Percentiles rank a stretch among this genome's conserved stretches.
phyloP scores from a whole-genome alignment of 2,329 filamentous ascomycete species.

The Phyllosticta paracitricarpa region DNA sequence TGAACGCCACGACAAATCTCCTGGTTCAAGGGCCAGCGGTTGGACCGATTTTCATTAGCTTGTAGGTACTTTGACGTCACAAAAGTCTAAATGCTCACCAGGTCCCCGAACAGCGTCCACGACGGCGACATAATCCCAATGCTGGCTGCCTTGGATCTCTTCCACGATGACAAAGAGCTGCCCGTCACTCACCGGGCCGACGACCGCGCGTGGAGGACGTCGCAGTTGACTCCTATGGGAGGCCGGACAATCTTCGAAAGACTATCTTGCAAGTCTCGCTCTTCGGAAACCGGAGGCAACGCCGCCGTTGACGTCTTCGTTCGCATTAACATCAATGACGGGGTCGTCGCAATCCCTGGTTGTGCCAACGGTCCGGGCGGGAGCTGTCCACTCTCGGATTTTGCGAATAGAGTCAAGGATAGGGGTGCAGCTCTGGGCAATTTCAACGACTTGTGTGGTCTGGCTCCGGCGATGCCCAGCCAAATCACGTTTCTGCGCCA shows the following conservation, averaged over 20 bases:
- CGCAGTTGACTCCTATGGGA: constrained; percentile 48
- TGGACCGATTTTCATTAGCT: constrained; percentile 47
- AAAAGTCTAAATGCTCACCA: not conserved
- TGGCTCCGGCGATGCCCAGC: constrained; percentile 30
- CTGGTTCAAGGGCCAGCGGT: constrained; percentile 34
- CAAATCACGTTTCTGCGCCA: constrained; percentile 43
- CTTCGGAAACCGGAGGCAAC: constrained; percentile 3
- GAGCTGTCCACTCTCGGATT: constrained; percentile 39
- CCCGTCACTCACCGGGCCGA: constrained; percentile 36
- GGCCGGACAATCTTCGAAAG: constrained; percentile 46
- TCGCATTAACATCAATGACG: constrained; percentile 49
- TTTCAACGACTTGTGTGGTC: constrained; percentile 40
- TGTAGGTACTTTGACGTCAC: constrained; percentile 29
- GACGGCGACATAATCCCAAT: constrained; percentile 50
- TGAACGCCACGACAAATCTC: constrained; percentile 46
- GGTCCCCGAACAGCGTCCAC: constrained; percentile 33
- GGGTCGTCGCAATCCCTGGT: constrained; percentile 39
- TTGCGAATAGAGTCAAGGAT: constrained; percentile 30
- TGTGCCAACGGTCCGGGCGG: constrained; percentile 38
- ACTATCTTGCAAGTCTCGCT: constrained; percentile 30
- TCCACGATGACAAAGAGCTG: constrained; percentile 34
- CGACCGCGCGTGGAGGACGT: constrained; percentile 44
- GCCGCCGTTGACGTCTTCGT: constrained; percentile 29
- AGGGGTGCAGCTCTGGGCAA: constrained; percentile 35
- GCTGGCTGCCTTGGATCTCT: constrained; percentile 42